These are phyloP conservation scores for Fonticula alba DNA, from an alignment of 78 protist genomes.

Conservation along the genomic window DNA sequence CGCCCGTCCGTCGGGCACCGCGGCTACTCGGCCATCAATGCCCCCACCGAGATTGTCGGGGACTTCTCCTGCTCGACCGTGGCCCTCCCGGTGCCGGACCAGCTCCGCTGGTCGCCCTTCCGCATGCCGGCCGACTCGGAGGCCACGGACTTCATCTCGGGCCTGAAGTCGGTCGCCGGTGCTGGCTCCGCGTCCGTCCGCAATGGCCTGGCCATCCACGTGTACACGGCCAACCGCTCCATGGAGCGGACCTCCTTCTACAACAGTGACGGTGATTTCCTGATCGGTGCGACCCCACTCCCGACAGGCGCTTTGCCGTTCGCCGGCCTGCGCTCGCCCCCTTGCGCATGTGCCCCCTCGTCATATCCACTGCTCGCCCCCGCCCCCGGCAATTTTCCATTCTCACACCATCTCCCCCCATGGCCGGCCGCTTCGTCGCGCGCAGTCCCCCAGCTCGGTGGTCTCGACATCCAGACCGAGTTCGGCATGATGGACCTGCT, in stretches of 20 bases:
- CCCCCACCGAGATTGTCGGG: not conserved
- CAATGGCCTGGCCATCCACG: slow-evolving; percentile 42
- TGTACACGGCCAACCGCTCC: slow-evolving; percentile 32
- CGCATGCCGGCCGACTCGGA: slow-evolving; percentile 21
- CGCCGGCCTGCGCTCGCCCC: not conserved
- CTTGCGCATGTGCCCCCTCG: not conserved
- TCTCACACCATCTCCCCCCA: too few species aligned
- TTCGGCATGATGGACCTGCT: slow-evolving; percentile 57
- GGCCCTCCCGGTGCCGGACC: slow-evolving; percentile 32
- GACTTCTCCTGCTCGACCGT: not conserved
- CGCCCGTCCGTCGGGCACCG: slow-evolving; percentile 49
- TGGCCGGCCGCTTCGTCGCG: too few species aligned
- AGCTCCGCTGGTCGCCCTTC: slow-evolving; percentile 69
- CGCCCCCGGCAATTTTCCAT: too few species aligned
- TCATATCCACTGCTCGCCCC: not conserved
- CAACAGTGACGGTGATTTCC: slow-evolving; percentile 77
- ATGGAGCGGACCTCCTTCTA: slow-evolving; percentile 43
- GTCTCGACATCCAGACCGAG: slow-evolving; percentile 64
- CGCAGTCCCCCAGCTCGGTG: slow-evolving; percentile 43
- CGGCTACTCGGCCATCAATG: slow-evolving; percentile 1
- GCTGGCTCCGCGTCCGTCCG: slow-evolving; percentile 30
- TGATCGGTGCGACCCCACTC: slow-evolving; percentile 21
- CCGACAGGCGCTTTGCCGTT: not conserved
- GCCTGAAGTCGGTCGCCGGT: slow-evolving; percentile 49
- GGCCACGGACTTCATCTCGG: slow-evolving; percentile 39